Evolutionary conservation across 371 early-diverging fungal species (phyloP).

Genomic region (Mitosporidium daphniae): DNA sequence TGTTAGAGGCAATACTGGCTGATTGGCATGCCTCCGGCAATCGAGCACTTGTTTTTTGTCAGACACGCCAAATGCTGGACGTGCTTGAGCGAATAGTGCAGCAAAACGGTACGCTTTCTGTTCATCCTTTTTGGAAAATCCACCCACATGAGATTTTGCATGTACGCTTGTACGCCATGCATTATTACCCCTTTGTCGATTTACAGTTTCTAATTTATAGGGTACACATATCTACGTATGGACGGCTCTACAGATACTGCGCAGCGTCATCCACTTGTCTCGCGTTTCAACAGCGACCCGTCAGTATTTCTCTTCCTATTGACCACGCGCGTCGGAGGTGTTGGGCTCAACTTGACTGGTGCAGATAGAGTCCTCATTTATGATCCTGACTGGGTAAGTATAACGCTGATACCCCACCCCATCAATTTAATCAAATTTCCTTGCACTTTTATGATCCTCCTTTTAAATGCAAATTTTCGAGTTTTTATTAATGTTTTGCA

Average conservation of each 20-base stretch:
- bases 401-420: neutral
- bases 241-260: conserved; percentile 65
- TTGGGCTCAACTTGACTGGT: conserved; percentile 74
- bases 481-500: conserved; percentile 4
- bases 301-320: conserved; percentile 46
- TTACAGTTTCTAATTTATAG: neutral
- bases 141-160: neutral
- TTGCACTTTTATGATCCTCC: no score
- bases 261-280: conserved; percentile 32
- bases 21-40: conserved; percentile 49
- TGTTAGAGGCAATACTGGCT: conserved; percentile 33
- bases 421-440: conserved; percentile 1
- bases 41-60: conserved; percentile 62
- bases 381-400: conserved; percentile 67
- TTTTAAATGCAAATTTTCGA: conserved; percentile 1
- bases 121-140: conserved; percentile 1
- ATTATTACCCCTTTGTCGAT: conserved; percentile 3
- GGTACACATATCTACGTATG: conserved; percentile 39
- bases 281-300: conserved; percentile 32
- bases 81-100: conserved; percentile 34
- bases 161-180: conserved; percentile 1
- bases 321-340: conserved; percentile 80
- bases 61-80: conserved; percentile 75
- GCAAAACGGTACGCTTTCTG: conserved; percentile 11
- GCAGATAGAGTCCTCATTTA: conserved; percentile 74